Evolutionary conservation across 2,329 filamentous ascomycete species (phyloP).

Genomic region (Dactylonectria macrodidyma): DNA sequence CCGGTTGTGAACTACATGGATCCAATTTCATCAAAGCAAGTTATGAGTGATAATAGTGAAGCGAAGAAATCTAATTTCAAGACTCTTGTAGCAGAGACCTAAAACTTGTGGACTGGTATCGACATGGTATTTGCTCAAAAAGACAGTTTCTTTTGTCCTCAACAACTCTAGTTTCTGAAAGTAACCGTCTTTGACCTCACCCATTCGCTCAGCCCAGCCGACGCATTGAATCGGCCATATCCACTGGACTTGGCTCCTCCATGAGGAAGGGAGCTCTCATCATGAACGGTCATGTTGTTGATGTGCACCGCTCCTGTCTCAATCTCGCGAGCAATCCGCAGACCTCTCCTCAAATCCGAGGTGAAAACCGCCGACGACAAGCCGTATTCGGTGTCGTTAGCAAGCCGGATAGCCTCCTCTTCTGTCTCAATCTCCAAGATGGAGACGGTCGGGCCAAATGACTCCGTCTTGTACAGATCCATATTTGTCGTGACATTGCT

Average conservation of each 20-base stretch:
- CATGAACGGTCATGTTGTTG: conserved; percentile 76
- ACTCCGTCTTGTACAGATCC: conserved; percentile 83
- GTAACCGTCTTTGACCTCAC: conserved; percentile 75
- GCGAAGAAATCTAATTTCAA: too few relatives aligned
- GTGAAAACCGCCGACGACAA: conserved; percentile 82
- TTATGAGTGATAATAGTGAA: too few relatives aligned
- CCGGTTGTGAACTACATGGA: too few relatives aligned
- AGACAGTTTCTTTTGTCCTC: neutral
- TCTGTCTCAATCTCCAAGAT: conserved; percentile 77
- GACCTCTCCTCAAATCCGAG: conserved; percentile 71
- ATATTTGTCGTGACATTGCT: conserved; percentile 74
- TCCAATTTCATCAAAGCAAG: too few relatives aligned
- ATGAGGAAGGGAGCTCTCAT: conserved; percentile 75
- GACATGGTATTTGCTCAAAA: neutral
- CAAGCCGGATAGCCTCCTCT: conserved; percentile 80
- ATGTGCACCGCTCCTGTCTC: conserved; percentile 80
- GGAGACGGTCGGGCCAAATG: conserved; percentile 82
- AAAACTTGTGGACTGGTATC: too few relatives aligned
- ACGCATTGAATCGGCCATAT: conserved; percentile 72
- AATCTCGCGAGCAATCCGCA: conserved; percentile 73
- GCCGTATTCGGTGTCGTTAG: conserved; percentile 88
- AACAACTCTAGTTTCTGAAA: conserved; percentile 57
- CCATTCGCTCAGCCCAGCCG: conserved; percentile 72
- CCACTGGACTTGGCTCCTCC: conserved; percentile 77
- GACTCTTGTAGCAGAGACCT: neutral